Evolutionary conservation across 139 green algal species (phyloP).

Genomic region (Tetratostichococcus sp.): DNA sequence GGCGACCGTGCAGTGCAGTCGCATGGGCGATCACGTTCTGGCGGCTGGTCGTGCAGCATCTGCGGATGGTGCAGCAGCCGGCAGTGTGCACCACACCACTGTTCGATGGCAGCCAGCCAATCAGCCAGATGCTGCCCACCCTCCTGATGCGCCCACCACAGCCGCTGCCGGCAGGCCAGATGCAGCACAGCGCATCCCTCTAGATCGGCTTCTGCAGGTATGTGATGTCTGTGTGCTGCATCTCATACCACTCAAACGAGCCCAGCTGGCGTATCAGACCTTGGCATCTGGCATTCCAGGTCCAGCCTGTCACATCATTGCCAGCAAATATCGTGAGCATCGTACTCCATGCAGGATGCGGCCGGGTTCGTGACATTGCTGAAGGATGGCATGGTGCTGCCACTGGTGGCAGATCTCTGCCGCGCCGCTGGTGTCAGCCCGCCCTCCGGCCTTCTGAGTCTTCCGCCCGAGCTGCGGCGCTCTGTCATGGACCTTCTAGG

Average conservation of each 20-base stretch:
- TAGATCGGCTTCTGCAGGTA: background rate
- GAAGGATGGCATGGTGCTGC: slow-evolving; percentile 26
- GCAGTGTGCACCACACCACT: background rate
- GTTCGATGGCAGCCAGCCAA: background rate
- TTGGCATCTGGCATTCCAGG: no score
- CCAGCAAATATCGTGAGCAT: no score
- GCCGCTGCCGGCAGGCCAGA: no score
- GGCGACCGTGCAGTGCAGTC: slow-evolving; percentile 20
- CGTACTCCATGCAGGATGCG: background rate
- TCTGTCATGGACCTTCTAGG: slow-evolving; percentile 18
- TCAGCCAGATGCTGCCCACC: no score
- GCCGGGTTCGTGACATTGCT: slow-evolving; percentile 26
- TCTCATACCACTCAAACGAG: no score
- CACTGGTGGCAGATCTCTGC: slow-evolving; percentile 17
- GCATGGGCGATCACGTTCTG: slow-evolving; percentile 9
- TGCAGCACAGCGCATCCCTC: background rate
- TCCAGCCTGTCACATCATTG: no score
- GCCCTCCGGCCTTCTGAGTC: slow-evolving; percentile 24
- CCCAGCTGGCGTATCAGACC: no score
- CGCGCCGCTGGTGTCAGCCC: slow-evolving; percentile 27
- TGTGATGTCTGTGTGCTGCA: background rate
- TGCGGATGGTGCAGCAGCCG: slow-evolving; percentile 1
- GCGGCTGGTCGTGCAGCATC: slow-evolving; percentile 6
- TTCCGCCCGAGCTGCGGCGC: slow-evolving; percentile 35
- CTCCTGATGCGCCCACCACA: no score